A percentile compares a stretch with the other conserved stretches of the same genome.
Conservation (phyloP, 805 yeast species). For the Pichia californica region DNA sequence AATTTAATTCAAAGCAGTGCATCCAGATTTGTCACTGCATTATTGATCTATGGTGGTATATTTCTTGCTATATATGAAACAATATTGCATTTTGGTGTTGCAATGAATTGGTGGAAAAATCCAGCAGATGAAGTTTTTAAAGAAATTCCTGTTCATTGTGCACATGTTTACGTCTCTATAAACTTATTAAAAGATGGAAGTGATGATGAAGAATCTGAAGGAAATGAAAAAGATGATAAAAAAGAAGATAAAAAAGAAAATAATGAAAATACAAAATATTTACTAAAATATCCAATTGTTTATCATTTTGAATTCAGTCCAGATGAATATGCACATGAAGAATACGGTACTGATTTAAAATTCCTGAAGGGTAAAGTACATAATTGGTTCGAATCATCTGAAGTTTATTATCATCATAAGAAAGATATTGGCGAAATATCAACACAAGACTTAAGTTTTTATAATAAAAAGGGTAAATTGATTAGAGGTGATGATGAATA, state of each 20-base stretch:
- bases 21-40: constrained; percentile 22
- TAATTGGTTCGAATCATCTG: constrained; percentile 44
- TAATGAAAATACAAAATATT: constrained; percentile 1
- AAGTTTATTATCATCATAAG: constrained; percentile 22
- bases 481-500: constrained; percentile 37
- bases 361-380: constrained; percentile 55
- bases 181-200: constrained; percentile 28
- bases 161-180: constrained; percentile 57
- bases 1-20: constrained; percentile 18
- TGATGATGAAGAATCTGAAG: constrained; percentile 11
- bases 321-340: constrained; percentile 70
- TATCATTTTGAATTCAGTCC: constrained; percentile 79
- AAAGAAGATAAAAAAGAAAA: constrained; percentile 2
- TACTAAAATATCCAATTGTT: constrained; percentile 34
- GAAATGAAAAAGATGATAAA: constrained; percentile 1
- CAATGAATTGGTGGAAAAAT: constrained; percentile 21
- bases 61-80: constrained; percentile 21
- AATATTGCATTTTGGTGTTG: constrained; percentile 19
- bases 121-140: constrained; percentile 49
- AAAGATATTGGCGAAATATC: constrained; percentile 12
- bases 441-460: constrained; percentile 31
- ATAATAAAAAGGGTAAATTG: constrained; percentile 27
- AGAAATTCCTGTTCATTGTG: constrained; percentile 75
- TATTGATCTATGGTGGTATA: constrained; percentile 21
- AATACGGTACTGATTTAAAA: constrained; percentile 60